Evolutionary conservation across 805 yeast species (phyloP), one percentile per base, ranked within the genome.

Genomic region (Candida ascalaphidarum): DNA sequence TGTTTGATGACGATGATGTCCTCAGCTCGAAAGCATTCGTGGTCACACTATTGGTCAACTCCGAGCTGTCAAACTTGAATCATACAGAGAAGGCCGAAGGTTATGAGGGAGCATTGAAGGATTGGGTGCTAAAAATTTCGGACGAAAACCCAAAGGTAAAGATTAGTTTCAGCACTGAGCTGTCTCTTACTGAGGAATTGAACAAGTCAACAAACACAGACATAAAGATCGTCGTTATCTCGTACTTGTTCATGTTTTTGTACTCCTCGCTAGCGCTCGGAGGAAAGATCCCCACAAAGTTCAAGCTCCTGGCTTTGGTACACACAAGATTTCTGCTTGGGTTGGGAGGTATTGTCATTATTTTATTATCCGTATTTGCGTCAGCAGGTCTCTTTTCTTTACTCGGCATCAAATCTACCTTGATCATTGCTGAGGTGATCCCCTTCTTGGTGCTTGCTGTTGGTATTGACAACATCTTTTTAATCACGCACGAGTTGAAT

Each of bases 371-470:
- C 0, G 95, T 89, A 1, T 52, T 73, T 1, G 69, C 94, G 1
- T 75, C 96, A 0, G 83, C 86, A 0, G 97, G 97, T 0, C 41
- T 85, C 4, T 81, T 84, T 53, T 71, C 92, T 9, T 43, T 71
- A 5, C 33, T 81, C n/a, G 94, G 92, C 0, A 55, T 88, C 27
- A 84, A 82, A 44, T 82, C 94, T 0, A 89, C 97, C 0, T 61
- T 89, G 23, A 88, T 89, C 39, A 85, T 89, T 32, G 96, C 97
- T 2, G 97, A 92, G 50, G 98, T 89, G 5, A 89, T 89, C 19
- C 97, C 97, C 7, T 89, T 89, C 47, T 61, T 89, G 43, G 81
- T 89, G 10, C 63, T 89, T 33, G 98, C 98, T 0, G 78, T 89
- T 31, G 98, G 98, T n/a, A 85, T 89, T 16, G 98, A 89, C 55